Conservation (phyloP, 1,139 yeast species). For the Groenewaldozyma sp. region DNA sequence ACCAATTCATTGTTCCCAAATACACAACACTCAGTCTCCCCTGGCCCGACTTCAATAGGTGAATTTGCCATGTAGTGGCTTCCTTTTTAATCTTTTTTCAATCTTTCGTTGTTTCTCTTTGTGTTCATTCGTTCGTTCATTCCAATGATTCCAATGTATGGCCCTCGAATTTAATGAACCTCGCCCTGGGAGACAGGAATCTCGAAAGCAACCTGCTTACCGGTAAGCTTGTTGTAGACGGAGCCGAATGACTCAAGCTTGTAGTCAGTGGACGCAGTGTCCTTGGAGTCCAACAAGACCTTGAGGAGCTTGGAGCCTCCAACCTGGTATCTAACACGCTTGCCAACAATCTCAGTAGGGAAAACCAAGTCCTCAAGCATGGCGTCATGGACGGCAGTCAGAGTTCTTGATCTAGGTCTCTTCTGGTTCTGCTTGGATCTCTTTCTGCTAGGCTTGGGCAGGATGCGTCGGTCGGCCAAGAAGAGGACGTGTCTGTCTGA, state of each 20-base stretch:
- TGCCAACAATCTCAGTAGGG: conserved; percentile 99
- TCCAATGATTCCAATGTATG: too few relatives aligned
- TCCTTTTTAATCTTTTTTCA: background rate
- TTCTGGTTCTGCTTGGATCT: conserved; percentile 88
- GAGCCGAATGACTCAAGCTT: conserved; percentile 99
- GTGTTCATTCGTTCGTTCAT: too few relatives aligned
- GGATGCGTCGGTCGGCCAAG: conserved; percentile 99
- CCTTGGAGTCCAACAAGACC: conserved; percentile 97
- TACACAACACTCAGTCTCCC: too few relatives aligned
- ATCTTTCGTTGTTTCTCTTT: background rate
- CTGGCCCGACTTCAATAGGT: too few relatives aligned
- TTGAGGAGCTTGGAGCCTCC: conserved; percentile 99
- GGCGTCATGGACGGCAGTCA: conserved; percentile 98
- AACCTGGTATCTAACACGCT: conserved; percentile 98
- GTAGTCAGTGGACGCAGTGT: conserved; percentile 94
- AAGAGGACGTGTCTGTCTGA: conserved; percentile 99
- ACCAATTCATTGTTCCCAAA: too few relatives aligned
- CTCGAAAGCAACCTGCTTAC: conserved; percentile 99
- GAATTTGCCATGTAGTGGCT: background rate
- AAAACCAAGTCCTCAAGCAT: conserved; percentile 97
- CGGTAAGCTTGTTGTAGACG: conserved; percentile 96
- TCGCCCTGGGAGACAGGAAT: conserved; percentile 61
- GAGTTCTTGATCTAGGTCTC: conserved; percentile 99
- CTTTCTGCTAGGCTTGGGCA: conserved; percentile 82
- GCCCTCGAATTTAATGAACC: conserved; percentile 54